Conservation (phyloP, 805 yeast genomes). For the Myxozyma geophila region DNA sequence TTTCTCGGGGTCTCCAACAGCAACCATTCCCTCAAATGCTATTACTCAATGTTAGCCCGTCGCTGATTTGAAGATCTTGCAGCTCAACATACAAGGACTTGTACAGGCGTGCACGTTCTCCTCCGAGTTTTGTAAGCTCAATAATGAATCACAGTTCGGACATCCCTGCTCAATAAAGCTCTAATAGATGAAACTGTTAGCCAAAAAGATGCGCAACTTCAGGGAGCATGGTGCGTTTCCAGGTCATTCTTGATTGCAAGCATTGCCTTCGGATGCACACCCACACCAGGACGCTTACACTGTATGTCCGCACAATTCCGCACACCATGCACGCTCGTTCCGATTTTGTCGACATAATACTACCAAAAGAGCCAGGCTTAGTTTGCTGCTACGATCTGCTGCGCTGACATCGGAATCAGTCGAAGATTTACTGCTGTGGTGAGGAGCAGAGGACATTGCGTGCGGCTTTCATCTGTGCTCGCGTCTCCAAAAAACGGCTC, state of each 20-base stretch:
- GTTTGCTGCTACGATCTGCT: not conserved
- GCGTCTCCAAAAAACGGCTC: no score
- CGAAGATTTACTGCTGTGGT: no score
- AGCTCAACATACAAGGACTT: conserved; percentile 62
- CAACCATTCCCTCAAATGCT: conserved; percentile 91
- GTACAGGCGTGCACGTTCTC: conserved; percentile 87
- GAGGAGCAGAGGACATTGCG: no score
- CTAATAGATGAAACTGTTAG: conserved; percentile 36
- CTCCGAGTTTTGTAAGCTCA: conserved; percentile 79
- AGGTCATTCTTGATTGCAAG: not conserved
- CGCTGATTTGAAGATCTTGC: not conserved
- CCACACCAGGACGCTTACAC: conserved; percentile 48
- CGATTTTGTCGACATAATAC: conserved; percentile 46
- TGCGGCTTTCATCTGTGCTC: no score
- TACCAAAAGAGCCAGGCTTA: not conserved
- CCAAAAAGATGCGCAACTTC: not conserved
- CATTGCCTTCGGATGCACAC: not conserved
- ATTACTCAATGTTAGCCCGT: not conserved
- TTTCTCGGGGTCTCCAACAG: conserved; percentile 77
- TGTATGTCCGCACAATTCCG: conserved; percentile 84
- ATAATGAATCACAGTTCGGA: conserved; percentile 92
- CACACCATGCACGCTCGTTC: conserved; percentile 98
- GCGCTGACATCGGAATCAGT: no score
- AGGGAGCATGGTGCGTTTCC: not conserved
- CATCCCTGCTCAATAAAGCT: conserved; percentile 85